Evolutionary conservation across 192 early-diverging fungal species (phyloP), one percentile per base, ranked within the genome.

Genomic region (Dissophora globulifera): DNA sequence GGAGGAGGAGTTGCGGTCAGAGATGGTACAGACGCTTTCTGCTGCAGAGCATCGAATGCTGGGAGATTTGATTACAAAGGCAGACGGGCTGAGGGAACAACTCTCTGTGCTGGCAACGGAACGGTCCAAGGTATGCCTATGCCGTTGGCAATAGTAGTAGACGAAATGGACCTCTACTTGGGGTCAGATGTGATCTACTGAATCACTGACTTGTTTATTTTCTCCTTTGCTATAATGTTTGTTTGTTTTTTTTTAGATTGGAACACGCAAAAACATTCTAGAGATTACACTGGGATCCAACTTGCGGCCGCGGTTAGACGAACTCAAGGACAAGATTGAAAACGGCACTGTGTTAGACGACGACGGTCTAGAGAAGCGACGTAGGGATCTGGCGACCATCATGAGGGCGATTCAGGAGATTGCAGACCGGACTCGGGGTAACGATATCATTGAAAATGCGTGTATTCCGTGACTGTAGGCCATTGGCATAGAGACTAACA

Each of bases 221-320:
- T n/a, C n/a, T n/a, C n/a, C n/a, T n/a, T n/a, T n/a, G n/a, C 13
- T 67, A 15, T 30, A 2, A 26, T 2, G n/a, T 41, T 43, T 64
- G 33, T 41, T 48, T 23, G 26, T 41, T 31, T 55, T 47, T 67
- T 47, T 42, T 23, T 19, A 42, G 31, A 47, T 52, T 65, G 59
- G 47, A 46, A 26, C 51, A 35, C 48, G 59, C 33, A 62, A 92
- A 40, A 90, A 87, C 42, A 82, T 88, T 17, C 58, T 96, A 12
- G 89, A 92, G 62, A 89, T 88, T 69, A 89, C 91, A 69, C 78
- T 96, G 31, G 76, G 85, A 0, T 82, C 87, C 17, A 92, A 93
- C 29, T 78, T 97, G 58, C 71, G 82, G 27, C 84, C 90, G 47
- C 80, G 87, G 32, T 72, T 87, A 19, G 87, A 93, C 31, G 93